A percentile compares a stretch with the other conserved stretches of the same genome.
Conservation (phyloP, 2,329 filamentous ascomycete genomes). For the Ceratocystis cacaofunesta region DNA sequence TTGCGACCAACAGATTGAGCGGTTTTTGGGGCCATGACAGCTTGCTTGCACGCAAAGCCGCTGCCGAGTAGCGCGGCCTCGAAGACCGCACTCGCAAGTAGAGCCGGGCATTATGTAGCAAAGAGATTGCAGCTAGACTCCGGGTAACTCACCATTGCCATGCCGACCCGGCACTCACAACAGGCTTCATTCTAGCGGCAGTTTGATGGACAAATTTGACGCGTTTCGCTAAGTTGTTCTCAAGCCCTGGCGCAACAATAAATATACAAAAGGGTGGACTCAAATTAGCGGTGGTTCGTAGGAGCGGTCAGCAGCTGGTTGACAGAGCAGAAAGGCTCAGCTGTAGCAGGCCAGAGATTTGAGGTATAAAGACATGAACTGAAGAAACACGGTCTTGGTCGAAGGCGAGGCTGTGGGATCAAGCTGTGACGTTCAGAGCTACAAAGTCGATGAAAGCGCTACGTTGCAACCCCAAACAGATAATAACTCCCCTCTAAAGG, state of each 20-base stretch:
- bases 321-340: slow-evolving; percentile 20
- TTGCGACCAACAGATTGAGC: not conserved
- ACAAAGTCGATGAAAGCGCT: not conserved
- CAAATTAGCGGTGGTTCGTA: not conserved
- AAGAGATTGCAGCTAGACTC: not conserved
- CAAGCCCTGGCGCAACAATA: not conserved
- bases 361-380: not conserved
- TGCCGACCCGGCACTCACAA: slow-evolving; percentile 81
- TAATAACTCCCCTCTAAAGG: not conserved
- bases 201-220: not conserved
- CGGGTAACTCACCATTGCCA: slow-evolving; percentile 67
- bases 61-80: not conserved
- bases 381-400: not conserved
- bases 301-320: slow-evolving; percentile 10
- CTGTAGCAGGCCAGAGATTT: not conserved
- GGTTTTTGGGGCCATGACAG: not conserved
- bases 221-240: not conserved
- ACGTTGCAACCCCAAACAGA: not conserved
- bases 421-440: slow-evolving; percentile 1
- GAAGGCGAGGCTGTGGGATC: not conserved
- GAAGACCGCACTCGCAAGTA: not conserved
- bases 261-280: not conserved
- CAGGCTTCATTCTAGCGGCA: slow-evolving; percentile 68
- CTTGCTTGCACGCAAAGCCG: not conserved
- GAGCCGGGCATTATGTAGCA: not conserved